Evolutionary conservation across 2,329 filamentous ascomycete genomes (phyloP).

Genomic region (Sporothrix pallida): DNA sequence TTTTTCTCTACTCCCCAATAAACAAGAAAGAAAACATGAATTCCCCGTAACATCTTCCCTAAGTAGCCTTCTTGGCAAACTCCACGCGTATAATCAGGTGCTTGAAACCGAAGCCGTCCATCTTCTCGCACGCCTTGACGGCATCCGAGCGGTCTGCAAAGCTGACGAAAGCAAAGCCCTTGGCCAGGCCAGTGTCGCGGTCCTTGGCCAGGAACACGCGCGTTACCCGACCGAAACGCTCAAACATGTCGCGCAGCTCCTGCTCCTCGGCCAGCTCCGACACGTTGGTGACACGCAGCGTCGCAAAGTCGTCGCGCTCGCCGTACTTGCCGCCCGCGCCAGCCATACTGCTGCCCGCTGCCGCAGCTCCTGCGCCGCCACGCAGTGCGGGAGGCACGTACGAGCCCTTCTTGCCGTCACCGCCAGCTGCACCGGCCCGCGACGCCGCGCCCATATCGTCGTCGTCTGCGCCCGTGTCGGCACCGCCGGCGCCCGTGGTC

Average conservation of each 20-base stretch:
- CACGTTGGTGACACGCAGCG: conserved; percentile 96
- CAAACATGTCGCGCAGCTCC: conserved; percentile 97
- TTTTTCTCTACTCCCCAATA: conserved; percentile 17
- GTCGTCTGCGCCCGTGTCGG: conserved; percentile 61
- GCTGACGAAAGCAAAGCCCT: conserved; percentile 99
- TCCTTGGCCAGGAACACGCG: conserved; percentile 98
- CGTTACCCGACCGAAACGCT: conserved; percentile 94
- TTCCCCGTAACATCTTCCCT: not conserved
- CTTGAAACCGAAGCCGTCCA: conserved; percentile 94
- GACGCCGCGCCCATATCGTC: conserved; percentile 52
- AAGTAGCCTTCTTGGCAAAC: conserved; percentile 77
- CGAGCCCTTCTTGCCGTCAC: conserved; percentile 72
- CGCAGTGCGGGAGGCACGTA: conserved; percentile 95
- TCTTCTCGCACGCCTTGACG: conserved; percentile 91
- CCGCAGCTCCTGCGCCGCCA: conserved; percentile 72
- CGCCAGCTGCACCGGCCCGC: conserved; percentile 59
- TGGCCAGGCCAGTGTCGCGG: conserved; percentile 91
- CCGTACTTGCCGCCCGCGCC: conserved; percentile 72
- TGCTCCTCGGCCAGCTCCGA: conserved; percentile 96
- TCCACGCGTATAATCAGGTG: conserved; percentile 86
- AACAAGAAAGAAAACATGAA: conserved; percentile 7
- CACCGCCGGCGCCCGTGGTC: conserved; percentile 54
- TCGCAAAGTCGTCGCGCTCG: conserved; percentile 95
- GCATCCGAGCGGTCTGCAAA: conserved; percentile 91
- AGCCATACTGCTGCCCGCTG: conserved; percentile 70